Evolutionary conservation across 495 filamentous ascomycete genomes (phyloP).

Genomic region (Aspergillus bridgeri): DNA sequence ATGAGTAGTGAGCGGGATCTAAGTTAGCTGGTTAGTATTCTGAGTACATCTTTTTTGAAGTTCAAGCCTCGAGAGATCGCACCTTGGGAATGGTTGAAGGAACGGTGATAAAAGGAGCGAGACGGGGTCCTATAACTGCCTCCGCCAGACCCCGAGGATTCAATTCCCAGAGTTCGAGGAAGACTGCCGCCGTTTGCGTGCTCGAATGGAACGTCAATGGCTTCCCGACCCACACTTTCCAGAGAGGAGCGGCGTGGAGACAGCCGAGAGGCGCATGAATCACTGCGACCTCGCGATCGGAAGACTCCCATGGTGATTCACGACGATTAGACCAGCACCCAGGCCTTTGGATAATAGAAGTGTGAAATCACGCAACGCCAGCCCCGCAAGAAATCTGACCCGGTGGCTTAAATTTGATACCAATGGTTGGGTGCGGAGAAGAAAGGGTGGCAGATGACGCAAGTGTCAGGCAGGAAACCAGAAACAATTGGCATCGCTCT

Average conservation of each 20-base stretch:
- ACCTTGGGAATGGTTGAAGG: constrained; percentile 64
- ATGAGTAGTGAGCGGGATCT: constrained; percentile 70
- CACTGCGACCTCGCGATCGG: constrained; percentile 34
- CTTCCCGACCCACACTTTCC: constrained; percentile 22
- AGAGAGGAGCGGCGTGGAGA: constrained; percentile 24
- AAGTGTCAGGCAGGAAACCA: constrained; percentile 11
- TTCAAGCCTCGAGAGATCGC: neutral
- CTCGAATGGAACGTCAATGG: constrained; percentile 27
- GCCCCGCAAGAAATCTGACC: neutral
- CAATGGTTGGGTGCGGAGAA: constrained; percentile 6
- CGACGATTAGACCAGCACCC: neutral
- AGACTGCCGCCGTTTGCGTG: constrained; percentile 33
- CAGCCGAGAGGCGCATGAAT: constrained; percentile 32
- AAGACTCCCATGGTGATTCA: constrained; percentile 32
- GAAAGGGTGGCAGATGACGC: constrained; percentile 19
- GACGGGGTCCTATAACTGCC: constrained; percentile 62
- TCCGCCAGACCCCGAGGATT: constrained; percentile 36
- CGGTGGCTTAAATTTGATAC: neutral
- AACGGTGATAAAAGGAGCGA: constrained; percentile 76
- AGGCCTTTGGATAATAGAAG: neutral
- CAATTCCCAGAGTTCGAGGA: constrained; percentile 28
- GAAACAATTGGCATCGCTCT: constrained; percentile 15
- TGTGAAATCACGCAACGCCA: constrained; percentile 12
- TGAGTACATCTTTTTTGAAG: constrained; percentile 12
- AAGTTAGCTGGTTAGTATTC: constrained; percentile 23